Percentiles rank a stretch among this genome's conserved stretches.
Conservation (phyloP, 1,284 basidiomycete genomes). For the Erythrobasidium hasegawianum region DNA sequence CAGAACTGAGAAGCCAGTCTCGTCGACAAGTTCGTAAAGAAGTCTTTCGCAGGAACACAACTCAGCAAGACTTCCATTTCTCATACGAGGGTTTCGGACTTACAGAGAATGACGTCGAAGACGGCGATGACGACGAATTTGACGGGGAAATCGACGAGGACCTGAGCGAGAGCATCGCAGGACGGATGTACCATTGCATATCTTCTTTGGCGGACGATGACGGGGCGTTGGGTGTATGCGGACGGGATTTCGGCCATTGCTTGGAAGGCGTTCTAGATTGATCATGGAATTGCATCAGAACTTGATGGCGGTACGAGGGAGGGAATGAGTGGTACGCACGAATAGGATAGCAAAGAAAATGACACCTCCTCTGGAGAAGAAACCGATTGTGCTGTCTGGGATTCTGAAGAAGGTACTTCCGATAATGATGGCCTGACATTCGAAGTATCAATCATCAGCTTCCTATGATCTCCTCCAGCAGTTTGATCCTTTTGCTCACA, state of each 20-base stretch:
- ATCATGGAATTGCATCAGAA: constrained; percentile 46
- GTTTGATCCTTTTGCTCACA: too few relatives aligned
- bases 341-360: constrained; percentile 51
- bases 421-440: constrained; percentile 67
- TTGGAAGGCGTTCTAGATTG: constrained; percentile 48
- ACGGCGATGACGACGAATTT: constrained; percentile 56
- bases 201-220: constrained; percentile 61
- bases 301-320: neutral
- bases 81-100: too few relatives aligned
- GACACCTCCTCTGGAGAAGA: constrained; percentile 75
- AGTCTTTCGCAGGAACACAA: constrained; percentile 48
- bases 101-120: constrained; percentile 58
- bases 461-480: constrained; percentile 41
- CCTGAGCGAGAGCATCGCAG: constrained; percentile 52
- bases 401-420: constrained; percentile 71
- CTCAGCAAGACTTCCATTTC: too few relatives aligned
- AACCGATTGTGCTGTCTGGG: constrained; percentile 61
- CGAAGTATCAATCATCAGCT: too few relatives aligned
- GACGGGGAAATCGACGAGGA: constrained; percentile 54
- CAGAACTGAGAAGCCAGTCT: constrained; percentile 57
- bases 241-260: constrained; percentile 65
- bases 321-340: neutral
- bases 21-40: constrained; percentile 59
- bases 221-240: constrained; percentile 55
- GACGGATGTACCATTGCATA: constrained; percentile 54